These are phyloP conservation scores for Darksidea phi DNA, from an alignment of 495 filamentous ascomycete genomes.

Conservation along the genomic window DNA sequence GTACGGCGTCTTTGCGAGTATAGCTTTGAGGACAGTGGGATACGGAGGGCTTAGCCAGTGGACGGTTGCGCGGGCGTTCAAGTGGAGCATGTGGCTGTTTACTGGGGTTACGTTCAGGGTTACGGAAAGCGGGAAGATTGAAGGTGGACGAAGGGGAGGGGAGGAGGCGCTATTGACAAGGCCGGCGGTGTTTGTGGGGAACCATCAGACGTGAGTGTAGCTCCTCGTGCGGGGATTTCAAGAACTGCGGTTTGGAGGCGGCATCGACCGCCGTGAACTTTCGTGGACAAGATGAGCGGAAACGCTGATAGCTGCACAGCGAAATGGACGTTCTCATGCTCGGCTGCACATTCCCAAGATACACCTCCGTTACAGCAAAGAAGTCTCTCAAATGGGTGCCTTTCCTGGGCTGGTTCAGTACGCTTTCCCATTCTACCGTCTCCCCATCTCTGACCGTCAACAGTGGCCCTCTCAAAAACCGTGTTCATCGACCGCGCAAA, in stretches of 20 bases:
- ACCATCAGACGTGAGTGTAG: conserved; percentile 73
- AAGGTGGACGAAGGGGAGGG: conserved; percentile 27
- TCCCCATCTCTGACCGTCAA: neutral
- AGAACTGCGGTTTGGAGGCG: neutral
- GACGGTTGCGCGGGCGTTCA: conserved; percentile 77
- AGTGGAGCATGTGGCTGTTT: conserved; percentile 69
- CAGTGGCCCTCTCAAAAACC: conserved; percentile 76
- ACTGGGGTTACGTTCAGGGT: conserved; percentile 81
- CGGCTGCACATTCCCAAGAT: conserved; percentile 79
- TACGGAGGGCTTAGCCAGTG: conserved; percentile 78
- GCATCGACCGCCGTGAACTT: neutral
- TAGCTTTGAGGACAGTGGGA: conserved; percentile 68
- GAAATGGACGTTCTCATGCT: conserved; percentile 94
- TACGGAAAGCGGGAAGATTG: conserved; percentile 20
- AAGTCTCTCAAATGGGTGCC: conserved; percentile 75
- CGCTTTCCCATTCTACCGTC: conserved; percentile 5
- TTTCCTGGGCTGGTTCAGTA: conserved; percentile 90
- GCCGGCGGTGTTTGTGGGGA: conserved; percentile 87
- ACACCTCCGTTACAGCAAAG: conserved; percentile 94
- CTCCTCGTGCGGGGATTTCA: neutral
- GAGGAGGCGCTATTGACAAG: conserved; percentile 44
- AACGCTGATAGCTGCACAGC: conserved; percentile 24
- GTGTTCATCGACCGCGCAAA: conserved; percentile 94
- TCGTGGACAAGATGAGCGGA: neutral
- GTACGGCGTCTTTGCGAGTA: conserved; percentile 76